phyloP scores from a whole-genome alignment of 148 eudicot genomes.

The Pouteria glomerata region DNA sequence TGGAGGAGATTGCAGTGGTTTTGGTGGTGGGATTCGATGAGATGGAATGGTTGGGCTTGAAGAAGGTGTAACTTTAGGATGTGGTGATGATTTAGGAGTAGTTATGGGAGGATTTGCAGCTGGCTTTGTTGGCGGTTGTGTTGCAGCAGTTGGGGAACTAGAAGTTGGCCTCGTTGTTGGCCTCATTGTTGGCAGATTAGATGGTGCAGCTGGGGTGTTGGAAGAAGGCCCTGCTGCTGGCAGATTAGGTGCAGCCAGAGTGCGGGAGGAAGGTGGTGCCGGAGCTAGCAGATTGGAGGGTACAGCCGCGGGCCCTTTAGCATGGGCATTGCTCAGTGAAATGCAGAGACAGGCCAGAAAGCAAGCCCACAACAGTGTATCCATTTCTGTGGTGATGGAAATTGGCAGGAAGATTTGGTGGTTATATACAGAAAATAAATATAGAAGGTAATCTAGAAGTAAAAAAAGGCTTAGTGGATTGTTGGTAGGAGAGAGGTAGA shows the following conservation, averaged over 20 bases:
- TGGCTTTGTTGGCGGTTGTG: too few species aligned
- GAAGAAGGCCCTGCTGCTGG: too few species aligned
- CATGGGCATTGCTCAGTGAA: conserved; percentile 26
- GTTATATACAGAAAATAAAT: conserved; percentile 10
- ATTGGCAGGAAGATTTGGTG: conserved; percentile 14
- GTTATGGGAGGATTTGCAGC: conserved; percentile 19
- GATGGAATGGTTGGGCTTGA: conserved; percentile 16
- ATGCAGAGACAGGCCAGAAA: conserved; percentile 31
- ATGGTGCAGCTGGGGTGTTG: conserved; percentile 27
- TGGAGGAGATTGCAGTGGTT: conserved; percentile 23
- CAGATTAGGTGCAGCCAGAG: too few species aligned
- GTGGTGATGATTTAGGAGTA: conserved; percentile 23
- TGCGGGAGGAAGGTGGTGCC: too few species aligned
- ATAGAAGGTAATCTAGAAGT: conserved; percentile 2
- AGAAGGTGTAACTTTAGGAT: conserved; percentile 16
- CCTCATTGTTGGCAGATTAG: conserved; percentile 11
- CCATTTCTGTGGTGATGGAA: conserved; percentile 31
- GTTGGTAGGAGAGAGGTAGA: conserved; percentile 32
- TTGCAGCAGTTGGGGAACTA: too few species aligned
- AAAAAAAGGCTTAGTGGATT: conserved; percentile 38
- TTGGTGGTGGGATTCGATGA: conserved; percentile 23
- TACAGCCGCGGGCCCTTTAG: conserved; percentile 63
- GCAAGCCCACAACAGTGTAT: conserved; percentile 20
- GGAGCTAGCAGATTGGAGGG: too few species aligned
- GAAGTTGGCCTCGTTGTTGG: too few species aligned